Percentiles rank a stretch among this genome's conserved stretches.
These are phyloP conservation scores for Candida andamanensis DNA, from an alignment of 805 yeast genomes.

Conservation along the genomic window DNA sequence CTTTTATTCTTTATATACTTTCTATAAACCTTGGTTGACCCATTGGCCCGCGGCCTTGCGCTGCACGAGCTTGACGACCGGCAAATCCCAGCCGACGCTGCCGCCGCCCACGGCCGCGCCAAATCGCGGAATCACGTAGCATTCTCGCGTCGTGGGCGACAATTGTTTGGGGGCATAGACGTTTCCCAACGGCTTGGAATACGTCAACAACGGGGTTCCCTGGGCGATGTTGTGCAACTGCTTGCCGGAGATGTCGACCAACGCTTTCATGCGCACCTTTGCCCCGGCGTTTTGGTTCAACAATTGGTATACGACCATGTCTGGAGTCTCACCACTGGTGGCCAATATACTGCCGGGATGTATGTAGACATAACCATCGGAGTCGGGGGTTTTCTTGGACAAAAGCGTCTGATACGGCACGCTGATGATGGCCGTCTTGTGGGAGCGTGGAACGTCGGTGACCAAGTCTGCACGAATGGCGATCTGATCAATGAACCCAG, in stretches of 20 bases:
- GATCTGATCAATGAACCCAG: conserved; percentile 89
- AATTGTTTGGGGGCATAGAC: conserved; percentile 79
- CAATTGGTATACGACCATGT: conserved; percentile 67
- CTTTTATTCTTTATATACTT: too few relatives aligned
- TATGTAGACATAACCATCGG: conserved; percentile 61
- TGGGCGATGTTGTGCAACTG: conserved; percentile 78
- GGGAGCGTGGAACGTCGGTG: conserved; percentile 57
- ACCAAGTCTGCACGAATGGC: conserved; percentile 77
- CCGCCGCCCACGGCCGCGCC: conserved; percentile 84
- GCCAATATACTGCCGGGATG: conserved; percentile 73
- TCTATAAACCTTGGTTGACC: too few relatives aligned
- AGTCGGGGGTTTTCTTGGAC: conserved; percentile 37
- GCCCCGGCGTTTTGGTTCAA: conserved; percentile 48
- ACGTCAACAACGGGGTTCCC: conserved; percentile 65
- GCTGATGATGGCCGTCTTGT: conserved; percentile 50
- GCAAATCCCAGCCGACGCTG: conserved; percentile 85
- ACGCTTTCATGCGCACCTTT: conserved; percentile 62
- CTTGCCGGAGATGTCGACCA: conserved; percentile 70
- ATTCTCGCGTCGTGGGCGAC: conserved; percentile 65
- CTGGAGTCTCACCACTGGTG: conserved; percentile 59
- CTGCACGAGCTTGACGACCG: conserved; percentile 73
- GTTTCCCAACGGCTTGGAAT: conserved; percentile 87
- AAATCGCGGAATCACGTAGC: conserved; percentile 86
- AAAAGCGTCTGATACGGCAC: conserved; percentile 61
- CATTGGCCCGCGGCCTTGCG: conserved; percentile 63